Conservation (phyloP, 2,329 filamentous ascomycete genomes). For the Blastomyces parvus region DNA sequence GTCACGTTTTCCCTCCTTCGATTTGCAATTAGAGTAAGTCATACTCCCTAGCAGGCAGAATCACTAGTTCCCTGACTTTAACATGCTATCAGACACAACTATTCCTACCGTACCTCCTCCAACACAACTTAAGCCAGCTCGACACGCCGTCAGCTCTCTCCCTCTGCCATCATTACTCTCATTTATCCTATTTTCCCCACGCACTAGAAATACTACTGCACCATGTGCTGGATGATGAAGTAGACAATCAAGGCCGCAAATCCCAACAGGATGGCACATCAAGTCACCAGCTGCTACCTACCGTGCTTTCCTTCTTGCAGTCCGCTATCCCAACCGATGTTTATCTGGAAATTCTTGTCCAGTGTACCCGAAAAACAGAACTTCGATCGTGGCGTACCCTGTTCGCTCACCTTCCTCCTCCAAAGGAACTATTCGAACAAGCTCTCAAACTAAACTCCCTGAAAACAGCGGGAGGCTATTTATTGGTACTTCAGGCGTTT, state of each 20-base stretch:
- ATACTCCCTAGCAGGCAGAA: neutral
- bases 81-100: slow-evolving; percentile 63
- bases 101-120: slow-evolving; percentile 80
- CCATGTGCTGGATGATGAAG: slow-evolving; percentile 87
- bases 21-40: slow-evolving; percentile 71
- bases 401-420: slow-evolving; percentile 82
- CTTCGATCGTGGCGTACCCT: slow-evolving; percentile 89
- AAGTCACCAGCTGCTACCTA: slow-evolving; percentile 32
- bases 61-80: slow-evolving; percentile 8
- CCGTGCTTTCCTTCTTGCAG: slow-evolving; percentile 53
- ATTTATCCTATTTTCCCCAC: slow-evolving; percentile 85
- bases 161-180: slow-evolving; percentile 74
- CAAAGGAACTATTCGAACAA: slow-evolving; percentile 87
- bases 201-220: slow-evolving; percentile 87
- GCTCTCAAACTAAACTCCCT: slow-evolving; percentile 73
- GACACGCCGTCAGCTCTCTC: slow-evolving; percentile 72
- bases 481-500: slow-evolving; percentile 84
- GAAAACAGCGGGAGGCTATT: slow-evolving; percentile 91
- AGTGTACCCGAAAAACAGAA: slow-evolving; percentile 95
- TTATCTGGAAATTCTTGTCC: slow-evolving; percentile 90
- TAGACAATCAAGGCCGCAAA: slow-evolving; percentile 50
- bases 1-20: slow-evolving; percentile 71
- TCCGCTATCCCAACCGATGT: slow-evolving; percentile 59
- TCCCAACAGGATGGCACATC: slow-evolving; percentile 11
- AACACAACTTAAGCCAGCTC: slow-evolving; percentile 64